Conservation (phyloP, 176 grass and related monocot species). For the Oryza nivara region DNA sequence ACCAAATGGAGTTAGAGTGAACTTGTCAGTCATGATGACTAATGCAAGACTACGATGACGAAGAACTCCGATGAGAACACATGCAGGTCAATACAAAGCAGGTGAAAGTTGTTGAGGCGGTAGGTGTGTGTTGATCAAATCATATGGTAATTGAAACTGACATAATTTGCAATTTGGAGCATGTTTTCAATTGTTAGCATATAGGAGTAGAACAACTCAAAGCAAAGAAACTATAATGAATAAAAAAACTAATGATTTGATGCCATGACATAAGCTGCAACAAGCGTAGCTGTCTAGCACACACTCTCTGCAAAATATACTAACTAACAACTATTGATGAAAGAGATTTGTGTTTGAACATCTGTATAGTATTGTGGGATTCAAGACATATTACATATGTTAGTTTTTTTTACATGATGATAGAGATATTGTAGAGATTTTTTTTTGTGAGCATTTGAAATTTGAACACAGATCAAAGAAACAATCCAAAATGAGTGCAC, state of each 20-base stretch:
- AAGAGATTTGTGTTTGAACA: neutral
- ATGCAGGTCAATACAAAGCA: constrained; percentile 41
- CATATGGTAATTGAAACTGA: constrained; percentile 32
- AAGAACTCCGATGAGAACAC: constrained; percentile 36
- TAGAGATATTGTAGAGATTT: neutral
- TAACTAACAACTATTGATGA: neutral
- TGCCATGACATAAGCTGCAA: constrained; percentile 30
- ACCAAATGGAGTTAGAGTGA: constrained; percentile 17
- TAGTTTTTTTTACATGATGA: neutral
- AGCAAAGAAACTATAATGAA: constrained; percentile 13
- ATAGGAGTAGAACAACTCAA: constrained; percentile 15
- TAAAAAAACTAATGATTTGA: constrained; percentile 34
- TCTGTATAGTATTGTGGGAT: neutral
- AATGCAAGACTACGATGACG: constrained; percentile 10
- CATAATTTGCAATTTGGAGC: constrained; percentile 15
- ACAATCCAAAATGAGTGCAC: neutral
- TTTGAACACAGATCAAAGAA: neutral
- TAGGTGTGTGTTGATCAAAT: constrained; percentile 41
- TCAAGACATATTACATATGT: neutral
- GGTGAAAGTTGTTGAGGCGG: constrained; percentile 48
- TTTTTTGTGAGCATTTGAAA: neutral
- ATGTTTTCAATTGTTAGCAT: constrained; percentile 27
- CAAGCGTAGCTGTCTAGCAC: neutral
- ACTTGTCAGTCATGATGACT: constrained; percentile 14
- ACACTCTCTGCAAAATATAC: constrained; percentile 25